Evolutionary conservation across 75 land plant species (phyloP), one percentile per base, ranked within the genome.

Genomic region (Gnetum montanum): DNA sequence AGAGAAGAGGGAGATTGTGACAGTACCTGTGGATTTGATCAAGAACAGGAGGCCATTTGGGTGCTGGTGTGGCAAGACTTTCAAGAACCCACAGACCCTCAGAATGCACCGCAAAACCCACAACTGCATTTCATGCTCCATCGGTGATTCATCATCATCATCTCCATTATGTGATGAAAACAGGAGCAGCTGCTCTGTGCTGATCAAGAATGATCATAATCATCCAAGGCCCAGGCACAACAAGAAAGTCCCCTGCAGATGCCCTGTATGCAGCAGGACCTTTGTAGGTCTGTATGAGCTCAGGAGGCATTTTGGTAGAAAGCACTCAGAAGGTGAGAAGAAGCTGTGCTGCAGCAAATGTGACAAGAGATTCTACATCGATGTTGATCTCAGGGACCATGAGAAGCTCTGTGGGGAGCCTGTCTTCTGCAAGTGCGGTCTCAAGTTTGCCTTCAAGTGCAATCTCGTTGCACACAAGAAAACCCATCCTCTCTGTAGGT

Each of bases 341-440:
- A 38, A 13, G 20, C 62, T 45, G 19, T 46, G 43, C 34, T 64
- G 67, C 67, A 40, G 48, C 16, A 64, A 64, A 25, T 64, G 67
- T 38, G 61, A 60, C 12, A 64, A 64, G 34, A 31, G 49, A 8
- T 64, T 64, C 47, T 64, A 64, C 26, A 56, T 64, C 29, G 67
- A 64, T 46, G 67, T 64, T 16, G 67, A 64, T 64, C 24, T 64
- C 49, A 31, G 67, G 23, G 67, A 64, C 27, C 67, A 64, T 11
- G 38, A 54, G 60, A 64, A 64, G 60, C 60, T 55, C 19, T 64
- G 67, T n/a, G 67, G 67, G n/a, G 67, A 64, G 61, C 67, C 67
- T 11, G 20, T 64, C 13, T 22, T n/a, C 4, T 64, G 67, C 47
- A 64, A 56, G 28, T 64, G 67, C 25, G 67, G 67, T 36, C 54